Base-by-base conservation (phyloP, 176 grass and related monocot species). In the Phoenix dactylifera region DNA sequence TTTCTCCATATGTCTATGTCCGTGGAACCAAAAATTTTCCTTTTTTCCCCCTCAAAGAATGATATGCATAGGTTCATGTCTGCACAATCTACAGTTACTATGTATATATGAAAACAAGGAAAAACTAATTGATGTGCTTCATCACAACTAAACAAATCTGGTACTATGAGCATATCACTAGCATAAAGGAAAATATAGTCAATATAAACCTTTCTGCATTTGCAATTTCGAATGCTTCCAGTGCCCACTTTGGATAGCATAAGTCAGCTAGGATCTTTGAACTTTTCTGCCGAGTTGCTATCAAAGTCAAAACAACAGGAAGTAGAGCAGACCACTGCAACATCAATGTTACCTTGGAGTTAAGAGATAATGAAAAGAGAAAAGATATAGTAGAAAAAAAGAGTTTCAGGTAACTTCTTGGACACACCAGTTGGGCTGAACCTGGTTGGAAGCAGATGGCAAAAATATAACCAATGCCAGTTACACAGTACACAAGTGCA, bases 401-500 rank as follows among this genome's bases (percentile, higher is more conserved):
- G 49, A 14, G 16, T 26, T 57, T 48, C 51, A 16, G 35, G 10
- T 44, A 66, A 23, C 2, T 22, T 74, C 22, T 50, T 6, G 7
- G 69, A 50, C 81, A 64, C 62, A 90, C 82, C 87, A 90, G 50
- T 24, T 85, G 87, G 56, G 87, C 87, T 70, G 84, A 76, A 63
- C 80, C 87, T 39, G 80, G 78, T 70, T 90, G 75, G 66, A 90
- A 90, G 64, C 87, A 89, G 66, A 89, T 85, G 28, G 86, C 56
- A 70, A 89, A 81, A 19, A 78, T 73, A 57, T 89, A 89, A 59
- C 86, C 82, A 59, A 85, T 82, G 52, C 86, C 86, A 54, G 82
- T 85, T 73, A 89, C 86, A 82, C 82, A 89, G 62, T 89, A 89
- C 51, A 85, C 69, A n/a, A 89, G 69, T 58, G 86, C 78, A 58